Evolutionary conservation across 2,329 filamentous ascomycete genomes (phyloP).

Genomic region (Claviceps sp.): DNA sequence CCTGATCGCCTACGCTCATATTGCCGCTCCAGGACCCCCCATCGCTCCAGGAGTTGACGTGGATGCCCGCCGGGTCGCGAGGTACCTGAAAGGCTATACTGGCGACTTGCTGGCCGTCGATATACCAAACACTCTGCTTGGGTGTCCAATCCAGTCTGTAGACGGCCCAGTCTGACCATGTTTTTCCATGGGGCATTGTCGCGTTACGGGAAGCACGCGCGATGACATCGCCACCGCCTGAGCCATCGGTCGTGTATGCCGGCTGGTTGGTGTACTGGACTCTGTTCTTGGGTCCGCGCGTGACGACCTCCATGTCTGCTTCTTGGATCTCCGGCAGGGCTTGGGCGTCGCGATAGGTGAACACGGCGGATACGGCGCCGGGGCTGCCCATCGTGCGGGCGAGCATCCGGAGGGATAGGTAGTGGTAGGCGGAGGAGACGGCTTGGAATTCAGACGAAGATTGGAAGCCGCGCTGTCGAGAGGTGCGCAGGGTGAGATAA

Average conservation of each 20-base stretch:
- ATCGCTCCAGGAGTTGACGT: constrained; percentile 49
- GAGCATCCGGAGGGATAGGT: constrained; percentile 31
- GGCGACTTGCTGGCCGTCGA: constrained; percentile 35
- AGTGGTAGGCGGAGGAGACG: constrained; percentile 13
- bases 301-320: constrained; percentile 37
- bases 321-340: constrained; percentile 20
- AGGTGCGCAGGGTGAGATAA: constrained; percentile 34
- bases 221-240: constrained; percentile 26
- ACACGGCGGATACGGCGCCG: constrained; percentile 39
- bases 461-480: constrained; percentile 29
- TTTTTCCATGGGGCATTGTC: constrained; percentile 27
- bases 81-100: constrained; percentile 43
- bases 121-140: constrained; percentile 39
- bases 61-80: constrained; percentile 34
- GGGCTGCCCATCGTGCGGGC: constrained; percentile 33
- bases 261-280: constrained; percentile 51
- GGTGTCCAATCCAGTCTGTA: constrained; percentile 28
- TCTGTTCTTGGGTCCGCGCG: constrained; percentile 26
- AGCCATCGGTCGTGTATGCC: constrained; percentile 20
- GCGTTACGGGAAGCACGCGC: constrained; percentile 33
- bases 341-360: constrained; percentile 32
- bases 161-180: constrained; percentile 43
- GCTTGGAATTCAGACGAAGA: constrained; percentile 35
- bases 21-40: constrained; percentile 46
- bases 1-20: constrained; percentile 36